Percentiles rank a stretch among this genome's conserved stretches.
These are phyloP conservation scores for Spathaspora sp. DNA, from an alignment of 1,139 yeast genomes.

Conservation along the genomic window DNA sequence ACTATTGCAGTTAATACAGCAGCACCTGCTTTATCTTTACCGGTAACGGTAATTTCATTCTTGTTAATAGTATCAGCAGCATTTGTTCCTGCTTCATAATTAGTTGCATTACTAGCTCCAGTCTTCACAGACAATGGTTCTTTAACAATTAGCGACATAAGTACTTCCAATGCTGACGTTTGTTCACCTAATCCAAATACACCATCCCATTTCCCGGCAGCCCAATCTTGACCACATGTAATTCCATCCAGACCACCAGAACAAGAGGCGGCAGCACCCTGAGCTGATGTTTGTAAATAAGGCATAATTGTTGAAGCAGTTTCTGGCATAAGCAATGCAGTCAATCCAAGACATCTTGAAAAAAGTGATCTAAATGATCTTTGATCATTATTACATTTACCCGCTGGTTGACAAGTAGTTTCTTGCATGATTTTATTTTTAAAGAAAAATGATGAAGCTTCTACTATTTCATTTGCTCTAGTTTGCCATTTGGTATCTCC, in stretches of 20 bases:
- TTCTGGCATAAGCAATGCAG: conserved; percentile 57
- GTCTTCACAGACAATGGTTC: conserved; percentile 41
- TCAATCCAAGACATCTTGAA: conserved; percentile 61
- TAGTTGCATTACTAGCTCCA: conserved; percentile 48
- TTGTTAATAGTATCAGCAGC: conserved; percentile 26
- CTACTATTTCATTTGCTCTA: conserved; percentile 50
- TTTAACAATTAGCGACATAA: conserved; percentile 33
- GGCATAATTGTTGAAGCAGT: conserved; percentile 42
- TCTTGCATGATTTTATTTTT: conserved; percentile 51
- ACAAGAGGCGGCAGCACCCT: conserved; percentile 70
- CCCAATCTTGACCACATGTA: conserved; percentile 76
- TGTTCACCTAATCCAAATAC: conserved; percentile 77
- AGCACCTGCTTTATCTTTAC: conserved; percentile 50
- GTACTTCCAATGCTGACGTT: conserved; percentile 70
- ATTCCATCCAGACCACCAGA: conserved; percentile 73
- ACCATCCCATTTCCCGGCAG: conserved; percentile 57
- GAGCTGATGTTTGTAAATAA: conserved; percentile 52
- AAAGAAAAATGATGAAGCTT: conserved; percentile 51
- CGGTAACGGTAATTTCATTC: conserved; percentile 30
- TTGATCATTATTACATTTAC: conserved; percentile 71
- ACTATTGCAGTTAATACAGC: conserved; percentile 48
- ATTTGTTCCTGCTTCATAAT: conserved; percentile 48
- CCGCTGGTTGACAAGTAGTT: conserved; percentile 54
- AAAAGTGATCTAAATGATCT: conserved; percentile 74
- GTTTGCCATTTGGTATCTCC: conserved; percentile 54